These are phyloP conservation scores for Sugiyamaella chiloensis DNA, from an alignment of 805 yeast genomes.

Conservation along the genomic window DNA sequence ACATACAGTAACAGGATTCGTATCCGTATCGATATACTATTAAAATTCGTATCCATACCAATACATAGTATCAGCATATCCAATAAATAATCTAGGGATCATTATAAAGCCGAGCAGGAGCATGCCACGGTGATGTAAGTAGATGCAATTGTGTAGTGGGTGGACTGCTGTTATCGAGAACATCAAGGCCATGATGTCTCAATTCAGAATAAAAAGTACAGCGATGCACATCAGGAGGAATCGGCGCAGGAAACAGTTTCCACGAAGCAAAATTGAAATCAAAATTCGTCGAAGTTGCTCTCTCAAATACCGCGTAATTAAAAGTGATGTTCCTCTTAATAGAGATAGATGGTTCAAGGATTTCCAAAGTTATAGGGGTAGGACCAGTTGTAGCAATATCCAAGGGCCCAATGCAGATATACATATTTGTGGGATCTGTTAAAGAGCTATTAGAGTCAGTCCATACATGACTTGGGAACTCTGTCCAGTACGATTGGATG, in stretches of 20 bases:
- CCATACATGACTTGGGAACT: neutral
- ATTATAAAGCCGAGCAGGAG: too few species aligned
- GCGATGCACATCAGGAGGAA: neutral
- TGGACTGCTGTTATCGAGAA: neutral
- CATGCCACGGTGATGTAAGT: neutral
- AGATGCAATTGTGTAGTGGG: neutral
- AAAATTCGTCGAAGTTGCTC: neutral
- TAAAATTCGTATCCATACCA: too few species aligned
- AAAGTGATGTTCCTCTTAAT: conserved; percentile 4
- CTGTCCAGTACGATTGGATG: conserved; percentile 1
- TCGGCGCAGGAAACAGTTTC: neutral
- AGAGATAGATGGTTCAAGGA: conserved; percentile 2
- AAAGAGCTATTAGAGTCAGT: neutral
- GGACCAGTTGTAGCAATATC: neutral
- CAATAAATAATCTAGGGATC: too few species aligned
- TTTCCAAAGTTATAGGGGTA: conserved; percentile 1
- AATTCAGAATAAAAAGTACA: neutral
- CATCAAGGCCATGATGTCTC: neutral
- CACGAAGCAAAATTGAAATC: conserved; percentile 1
- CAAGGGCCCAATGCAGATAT: conserved; percentile 1
- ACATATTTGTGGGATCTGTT: neutral
- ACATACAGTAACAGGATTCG: too few species aligned
- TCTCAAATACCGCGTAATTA: conserved; percentile 5
- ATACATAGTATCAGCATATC: too few species aligned
- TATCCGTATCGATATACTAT: too few species aligned